phyloP scores from a whole-genome alignment of 352 stramenopile species.

The Phytophthora cactorum region DNA sequence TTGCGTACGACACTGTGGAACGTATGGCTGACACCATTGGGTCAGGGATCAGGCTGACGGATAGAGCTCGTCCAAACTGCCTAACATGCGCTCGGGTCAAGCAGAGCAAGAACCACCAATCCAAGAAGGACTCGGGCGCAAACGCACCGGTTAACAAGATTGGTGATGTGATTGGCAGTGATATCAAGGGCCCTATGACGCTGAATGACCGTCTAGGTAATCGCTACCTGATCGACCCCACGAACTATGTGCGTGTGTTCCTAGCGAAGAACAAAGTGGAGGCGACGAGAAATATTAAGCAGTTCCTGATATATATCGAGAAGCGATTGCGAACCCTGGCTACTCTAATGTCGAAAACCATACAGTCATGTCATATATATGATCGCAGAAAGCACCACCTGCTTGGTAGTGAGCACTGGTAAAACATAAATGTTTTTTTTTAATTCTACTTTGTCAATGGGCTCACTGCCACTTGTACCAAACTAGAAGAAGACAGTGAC shows the following conservation, averaged over 20 bases:
- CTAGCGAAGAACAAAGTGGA: not conserved
- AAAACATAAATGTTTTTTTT: too few species aligned
- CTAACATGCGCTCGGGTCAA: not conserved
- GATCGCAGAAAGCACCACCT: too few species aligned
- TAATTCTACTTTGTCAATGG: too few species aligned
- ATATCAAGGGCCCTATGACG: not conserved
- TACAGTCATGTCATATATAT: too few species aligned
- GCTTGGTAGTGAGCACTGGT: too few species aligned
- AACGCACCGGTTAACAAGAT: slow-evolving; percentile 1
- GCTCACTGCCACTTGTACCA: too few species aligned
- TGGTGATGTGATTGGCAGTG: not conserved
- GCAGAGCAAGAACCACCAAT: slow-evolving; percentile 14
- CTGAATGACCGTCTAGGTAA: not conserved
- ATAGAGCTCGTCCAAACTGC: not conserved
- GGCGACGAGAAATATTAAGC: not conserved
- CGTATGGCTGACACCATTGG: not conserved
- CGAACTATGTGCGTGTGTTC: slow-evolving; percentile 2
- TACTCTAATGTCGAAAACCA: too few species aligned
- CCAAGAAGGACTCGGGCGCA: slow-evolving; percentile 3
- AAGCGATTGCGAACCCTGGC: not conserved
- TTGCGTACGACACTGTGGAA: slow-evolving; percentile 13
- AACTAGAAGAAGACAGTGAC: too few species aligned
- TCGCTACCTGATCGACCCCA: slow-evolving; percentile 1
- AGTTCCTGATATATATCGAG: not conserved
- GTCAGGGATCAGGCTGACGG: slow-evolving; percentile 2